Conservation (phyloP, 2,329 filamentous ascomycete species). For the Ophiosphaerella korrae region DNA sequence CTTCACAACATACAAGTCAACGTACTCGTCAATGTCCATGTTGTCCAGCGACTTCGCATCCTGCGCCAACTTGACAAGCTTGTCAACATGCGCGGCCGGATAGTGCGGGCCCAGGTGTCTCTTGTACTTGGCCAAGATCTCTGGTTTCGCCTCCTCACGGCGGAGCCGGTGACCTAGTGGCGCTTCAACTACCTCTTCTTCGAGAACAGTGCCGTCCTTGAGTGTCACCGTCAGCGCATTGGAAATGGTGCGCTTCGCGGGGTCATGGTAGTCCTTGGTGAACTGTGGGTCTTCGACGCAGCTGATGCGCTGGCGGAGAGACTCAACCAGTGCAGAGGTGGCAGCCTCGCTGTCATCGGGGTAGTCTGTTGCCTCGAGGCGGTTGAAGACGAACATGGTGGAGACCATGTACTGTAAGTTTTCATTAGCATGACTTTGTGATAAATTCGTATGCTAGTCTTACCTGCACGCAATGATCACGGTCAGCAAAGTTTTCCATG, state of each 20-base stretch:
- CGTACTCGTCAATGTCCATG: slow-evolving; percentile 88
- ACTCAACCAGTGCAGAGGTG: slow-evolving; percentile 85
- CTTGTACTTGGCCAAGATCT: slow-evolving; percentile 95
- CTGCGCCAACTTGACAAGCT: slow-evolving; percentile 80
- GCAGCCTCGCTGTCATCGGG: slow-evolving; percentile 90
- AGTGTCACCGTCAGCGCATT: slow-evolving; percentile 95
- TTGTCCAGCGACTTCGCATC: slow-evolving; percentile 76
- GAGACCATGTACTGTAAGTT: slow-evolving; percentile 81
- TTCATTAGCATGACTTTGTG: slow-evolving; percentile 21
- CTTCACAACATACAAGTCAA: slow-evolving; percentile 79
- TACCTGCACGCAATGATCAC: slow-evolving; percentile 95
- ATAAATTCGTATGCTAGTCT: slow-evolving; percentile 6
- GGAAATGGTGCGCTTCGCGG: slow-evolving; percentile 90
- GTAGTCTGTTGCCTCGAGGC: slow-evolving; percentile 92
- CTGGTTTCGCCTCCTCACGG: slow-evolving; percentile 95
- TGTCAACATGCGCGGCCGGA: slow-evolving; percentile 74
- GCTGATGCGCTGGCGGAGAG: slow-evolving; percentile 88
- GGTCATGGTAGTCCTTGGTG: slow-evolving; percentile 95
- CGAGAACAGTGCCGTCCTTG: slow-evolving; percentile 89
- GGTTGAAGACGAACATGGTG: slow-evolving; percentile 94
- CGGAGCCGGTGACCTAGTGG: slow-evolving; percentile 90
- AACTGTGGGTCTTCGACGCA: slow-evolving; percentile 97
- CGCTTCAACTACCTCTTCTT: slow-evolving; percentile 91
- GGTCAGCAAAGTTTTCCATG: slow-evolving; percentile 99
- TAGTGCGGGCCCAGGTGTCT: slow-evolving; percentile 87